phyloP scores from a whole-genome alignment of 495 filamentous ascomycete species.

The Daldinia caldariorum region DNA sequence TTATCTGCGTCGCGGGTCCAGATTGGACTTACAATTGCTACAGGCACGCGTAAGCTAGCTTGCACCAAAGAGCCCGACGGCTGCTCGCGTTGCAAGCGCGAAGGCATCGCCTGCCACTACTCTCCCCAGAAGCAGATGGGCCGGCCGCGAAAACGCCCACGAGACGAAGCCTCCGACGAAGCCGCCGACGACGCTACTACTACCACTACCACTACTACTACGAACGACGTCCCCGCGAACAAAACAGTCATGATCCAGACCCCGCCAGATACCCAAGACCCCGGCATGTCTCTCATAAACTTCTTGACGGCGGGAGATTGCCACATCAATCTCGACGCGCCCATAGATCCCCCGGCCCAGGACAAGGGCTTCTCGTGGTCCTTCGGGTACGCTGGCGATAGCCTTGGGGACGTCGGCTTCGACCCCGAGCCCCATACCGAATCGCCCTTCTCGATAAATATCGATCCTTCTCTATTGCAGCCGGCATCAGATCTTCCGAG shows the following conservation, averaged over 20 bases:
- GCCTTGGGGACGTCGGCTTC: constrained; percentile 38
- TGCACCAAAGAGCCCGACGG: constrained; percentile 67
- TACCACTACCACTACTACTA: no score
- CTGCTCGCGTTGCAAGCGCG: constrained; percentile 64
- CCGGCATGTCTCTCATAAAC: constrained; percentile 40
- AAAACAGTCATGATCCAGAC: constrained; percentile 46
- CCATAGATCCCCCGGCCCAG: background rate
- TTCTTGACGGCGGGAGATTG: constrained; percentile 19
- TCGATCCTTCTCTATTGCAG: constrained; percentile 43
- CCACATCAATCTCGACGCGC: constrained; percentile 22
- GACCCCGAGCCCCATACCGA: constrained; percentile 27
- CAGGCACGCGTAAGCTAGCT: constrained; percentile 68
- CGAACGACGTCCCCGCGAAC: constrained; percentile 14
- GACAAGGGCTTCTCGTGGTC: constrained; percentile 30
- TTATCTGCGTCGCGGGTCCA: constrained; percentile 4
- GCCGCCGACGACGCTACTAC: constrained; percentile 12
- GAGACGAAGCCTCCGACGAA: constrained; percentile 49
- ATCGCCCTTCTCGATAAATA: constrained; percentile 30
- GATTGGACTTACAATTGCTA: constrained; percentile 41
- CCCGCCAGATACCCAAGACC: constrained; percentile 36
- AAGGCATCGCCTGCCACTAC: constrained; percentile 65
- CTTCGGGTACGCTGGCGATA: constrained; percentile 33
- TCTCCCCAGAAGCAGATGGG: constrained; percentile 71
- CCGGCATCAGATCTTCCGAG: constrained; percentile 12
- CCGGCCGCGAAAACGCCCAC: constrained; percentile 65